A percentile compares a stretch with the other conserved stretches of the same genome.
phyloP scores from a whole-genome alignment of 768 basidiomycete species.

The Boletus coccyginus region DNA sequence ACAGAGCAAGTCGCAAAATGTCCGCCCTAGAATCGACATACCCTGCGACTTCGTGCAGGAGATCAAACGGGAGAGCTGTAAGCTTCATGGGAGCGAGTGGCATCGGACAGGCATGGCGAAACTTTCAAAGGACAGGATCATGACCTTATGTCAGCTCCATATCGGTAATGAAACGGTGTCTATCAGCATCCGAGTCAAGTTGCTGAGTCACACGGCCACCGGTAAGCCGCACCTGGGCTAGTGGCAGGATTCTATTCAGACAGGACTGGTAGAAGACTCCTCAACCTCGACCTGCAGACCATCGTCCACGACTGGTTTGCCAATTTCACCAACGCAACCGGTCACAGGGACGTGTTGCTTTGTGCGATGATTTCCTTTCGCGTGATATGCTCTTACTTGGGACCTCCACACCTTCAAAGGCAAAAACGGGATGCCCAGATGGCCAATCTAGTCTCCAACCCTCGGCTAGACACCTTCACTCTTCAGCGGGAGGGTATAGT shows the following conservation, averaged over 20 bases:
- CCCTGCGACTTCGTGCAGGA: slow-evolving; percentile 63
- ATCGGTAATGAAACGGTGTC: background rate
- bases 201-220: no score
- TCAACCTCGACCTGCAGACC: slow-evolving; percentile 26
- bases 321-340: slow-evolving; percentile 34
- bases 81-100: slow-evolving; percentile 14
- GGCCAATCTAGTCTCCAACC: slow-evolving; percentile 38
- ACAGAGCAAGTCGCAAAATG: slow-evolving; percentile 55
- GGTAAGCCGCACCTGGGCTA: no score
- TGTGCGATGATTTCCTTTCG: slow-evolving; percentile 43
- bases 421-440: slow-evolving; percentile 31
- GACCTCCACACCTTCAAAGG: slow-evolving; percentile 59
- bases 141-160: background rate
- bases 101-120: no score
- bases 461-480: slow-evolving; percentile 18
- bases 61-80: slow-evolving; percentile 47
- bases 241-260: no score
- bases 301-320: slow-evolving; percentile 42
- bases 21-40: slow-evolving; percentile 53
- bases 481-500: slow-evolving; percentile 22
- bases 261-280: no score
- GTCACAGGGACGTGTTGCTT: slow-evolving; percentile 33
- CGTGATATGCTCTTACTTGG: slow-evolving; percentile 63
- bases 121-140: background rate
- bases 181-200: no score